These are phyloP conservation scores for Sugiyamaella xylanicola DNA, from an alignment of 1,139 yeast genomes.

Conservation along the genomic window DNA sequence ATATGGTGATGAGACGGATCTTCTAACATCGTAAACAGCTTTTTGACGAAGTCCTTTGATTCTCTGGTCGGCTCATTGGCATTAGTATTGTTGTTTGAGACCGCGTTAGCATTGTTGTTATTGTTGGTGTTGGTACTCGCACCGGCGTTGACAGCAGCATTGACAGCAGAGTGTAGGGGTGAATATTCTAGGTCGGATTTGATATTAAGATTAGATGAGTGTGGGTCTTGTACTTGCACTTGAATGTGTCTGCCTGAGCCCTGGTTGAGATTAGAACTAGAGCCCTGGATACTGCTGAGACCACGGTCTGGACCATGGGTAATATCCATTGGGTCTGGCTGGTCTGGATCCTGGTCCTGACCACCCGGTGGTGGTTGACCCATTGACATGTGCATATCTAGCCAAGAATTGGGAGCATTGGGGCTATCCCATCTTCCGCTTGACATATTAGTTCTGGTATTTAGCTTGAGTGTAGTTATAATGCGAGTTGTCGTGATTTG, in stretches of 20 bases:
- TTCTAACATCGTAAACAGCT: constrained; percentile 76
- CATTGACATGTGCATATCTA: constrained; percentile 7
- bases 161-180: background rate
- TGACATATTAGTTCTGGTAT: background rate
- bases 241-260: background rate
- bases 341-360: background rate
- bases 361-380: background rate
- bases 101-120: too few species aligned
- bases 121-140: too few species aligned
- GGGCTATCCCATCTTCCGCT: constrained; percentile 11
- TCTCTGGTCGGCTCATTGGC: constrained; percentile 4
- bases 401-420: constrained; percentile 1
- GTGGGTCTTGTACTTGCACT: background rate
- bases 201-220: background rate
- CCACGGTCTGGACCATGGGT: background rate
- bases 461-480: too few species aligned
- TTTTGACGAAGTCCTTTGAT: constrained; percentile 34
- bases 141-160: background rate
- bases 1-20: constrained; percentile 70
- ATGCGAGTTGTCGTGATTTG: too few species aligned
- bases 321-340: background rate
- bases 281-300: background rate
- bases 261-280: too few species aligned
- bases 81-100: background rate
- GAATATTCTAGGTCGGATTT: background rate